These are phyloP conservation scores for Rhizopogon vulgaris DNA, from an alignment of 768 basidiomycete species.

Conservation along the genomic window DNA sequence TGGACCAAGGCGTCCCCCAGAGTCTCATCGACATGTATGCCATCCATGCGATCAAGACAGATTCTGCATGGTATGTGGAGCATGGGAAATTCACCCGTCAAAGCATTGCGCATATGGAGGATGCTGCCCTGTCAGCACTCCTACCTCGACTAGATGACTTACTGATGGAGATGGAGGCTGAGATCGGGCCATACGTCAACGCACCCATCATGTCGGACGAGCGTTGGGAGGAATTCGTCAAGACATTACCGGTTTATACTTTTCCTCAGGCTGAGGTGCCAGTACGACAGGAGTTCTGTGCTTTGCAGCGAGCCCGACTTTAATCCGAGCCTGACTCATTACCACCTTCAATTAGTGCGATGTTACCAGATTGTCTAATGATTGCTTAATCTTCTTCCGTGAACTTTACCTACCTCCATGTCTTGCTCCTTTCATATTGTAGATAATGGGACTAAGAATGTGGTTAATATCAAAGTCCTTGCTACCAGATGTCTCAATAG, in stretches of 20 bases:
- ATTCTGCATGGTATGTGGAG: background rate
- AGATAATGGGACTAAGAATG: no score
- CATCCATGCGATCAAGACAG: background rate
- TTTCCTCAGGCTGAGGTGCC: background rate
- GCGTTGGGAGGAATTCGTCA: constrained; percentile 13
- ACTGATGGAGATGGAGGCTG: constrained; percentile 12
- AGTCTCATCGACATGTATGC: background rate
- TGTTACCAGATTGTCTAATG: no score
- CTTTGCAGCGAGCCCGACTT: background rate
- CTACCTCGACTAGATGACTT: constrained; percentile 19
- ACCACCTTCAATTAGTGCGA: no score
- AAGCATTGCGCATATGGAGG: background rate
- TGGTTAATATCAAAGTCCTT: no score
- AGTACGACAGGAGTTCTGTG: background rate
- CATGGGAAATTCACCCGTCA: background rate
- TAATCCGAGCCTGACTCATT: no score
- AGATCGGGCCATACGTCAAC: constrained; percentile 12
- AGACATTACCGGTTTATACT: background rate
- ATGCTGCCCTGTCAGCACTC: constrained; percentile 9
- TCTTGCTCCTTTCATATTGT: no score
- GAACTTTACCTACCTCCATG: no score
- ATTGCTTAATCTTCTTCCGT: no score
- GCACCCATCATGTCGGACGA: constrained; percentile 25
- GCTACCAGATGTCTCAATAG: no score
- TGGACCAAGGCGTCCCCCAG: background rate